Conservation (phyloP, 768 basidiomycete species). For the Glaciozyma martinii region DNA sequence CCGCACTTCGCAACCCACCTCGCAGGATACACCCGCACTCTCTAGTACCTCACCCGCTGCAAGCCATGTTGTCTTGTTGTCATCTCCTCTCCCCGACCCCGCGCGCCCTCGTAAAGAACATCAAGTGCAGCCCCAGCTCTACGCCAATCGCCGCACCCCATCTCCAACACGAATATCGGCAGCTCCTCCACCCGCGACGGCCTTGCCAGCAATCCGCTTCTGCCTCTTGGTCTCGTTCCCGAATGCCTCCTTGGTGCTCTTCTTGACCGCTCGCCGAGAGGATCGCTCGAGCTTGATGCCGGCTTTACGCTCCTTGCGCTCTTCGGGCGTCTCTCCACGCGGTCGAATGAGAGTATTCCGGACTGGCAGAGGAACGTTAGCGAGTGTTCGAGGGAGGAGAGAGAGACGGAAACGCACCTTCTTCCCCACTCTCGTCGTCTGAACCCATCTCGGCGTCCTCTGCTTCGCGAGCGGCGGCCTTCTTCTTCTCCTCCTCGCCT, state of each 20-base stretch:
- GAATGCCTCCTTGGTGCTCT: conserved; percentile 43
- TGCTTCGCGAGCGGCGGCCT: not conserved
- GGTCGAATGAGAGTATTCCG: conserved; percentile 57
- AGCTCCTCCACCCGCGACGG: conserved; percentile 30
- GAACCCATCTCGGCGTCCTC: conserved; percentile 38
- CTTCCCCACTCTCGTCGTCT: conserved; percentile 38
- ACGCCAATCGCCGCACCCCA: conserved; percentile 24
- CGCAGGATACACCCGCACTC: too few species aligned
- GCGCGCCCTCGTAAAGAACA: not conserved
- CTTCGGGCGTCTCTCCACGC: conserved; percentile 57
- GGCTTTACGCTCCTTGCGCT: conserved; percentile 44
- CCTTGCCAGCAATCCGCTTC: conserved; percentile 29
- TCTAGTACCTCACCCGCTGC: too few species aligned
- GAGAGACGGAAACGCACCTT: conserved; percentile 13
- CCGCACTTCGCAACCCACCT: too few species aligned
- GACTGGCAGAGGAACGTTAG: not conserved
- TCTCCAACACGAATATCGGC: conserved; percentile 25
- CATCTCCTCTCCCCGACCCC: too few species aligned
- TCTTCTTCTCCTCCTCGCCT: conserved; percentile 34
- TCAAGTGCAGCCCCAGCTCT: not conserved
- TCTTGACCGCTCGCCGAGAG: conserved; percentile 44
- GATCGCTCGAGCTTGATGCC: conserved; percentile 45
- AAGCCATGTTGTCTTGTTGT: too few species aligned
- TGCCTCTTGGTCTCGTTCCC: conserved; percentile 41
- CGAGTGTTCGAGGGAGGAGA: not conserved